A percentile compares a stretch with the other conserved stretches of the same genome.
Evolutionary conservation across 2,329 filamentous ascomycete species (phyloP).

Genomic region (Akanthomyces muscarius): DNA sequence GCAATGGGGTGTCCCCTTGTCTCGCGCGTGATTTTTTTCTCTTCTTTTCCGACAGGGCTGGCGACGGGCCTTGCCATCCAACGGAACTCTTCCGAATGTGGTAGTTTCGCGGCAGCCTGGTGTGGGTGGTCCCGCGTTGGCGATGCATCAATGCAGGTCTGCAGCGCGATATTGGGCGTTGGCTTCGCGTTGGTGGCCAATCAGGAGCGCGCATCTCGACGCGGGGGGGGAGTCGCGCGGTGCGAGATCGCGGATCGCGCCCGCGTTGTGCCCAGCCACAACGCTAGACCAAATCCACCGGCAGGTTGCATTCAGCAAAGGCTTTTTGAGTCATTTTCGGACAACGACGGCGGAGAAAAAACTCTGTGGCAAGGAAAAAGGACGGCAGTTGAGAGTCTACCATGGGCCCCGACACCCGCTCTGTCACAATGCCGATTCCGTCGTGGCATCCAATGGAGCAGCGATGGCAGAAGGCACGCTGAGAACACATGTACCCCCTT

Average conservation of each 20-base stretch:
- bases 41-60: not conserved
- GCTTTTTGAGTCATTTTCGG: not conserved
- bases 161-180: constrained; percentile 1
- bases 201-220: constrained; percentile 9
- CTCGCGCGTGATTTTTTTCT: not conserved
- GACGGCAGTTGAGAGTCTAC: not conserved
- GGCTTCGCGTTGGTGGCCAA: constrained; percentile 5
- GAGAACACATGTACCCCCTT: not conserved
- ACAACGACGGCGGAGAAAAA: no score
- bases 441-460: not conserved
- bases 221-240: constrained; percentile 4
- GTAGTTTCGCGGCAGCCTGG: not conserved
- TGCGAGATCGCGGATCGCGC: constrained; percentile 10
- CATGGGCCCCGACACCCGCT: not conserved
- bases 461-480: not conserved
- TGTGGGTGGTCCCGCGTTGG: not conserved
- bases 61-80: not conserved
- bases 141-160: not conserved
- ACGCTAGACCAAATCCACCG: not conserved
- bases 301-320: not conserved
- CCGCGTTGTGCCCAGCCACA: not conserved
- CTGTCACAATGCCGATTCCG: not conserved
- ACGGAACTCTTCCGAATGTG: not conserved
- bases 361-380: not conserved
- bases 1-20: not conserved